Base-by-base conservation (phyloP, 192 early-diverging fungal genomes). In the Rhizophagus sp. region DNA sequence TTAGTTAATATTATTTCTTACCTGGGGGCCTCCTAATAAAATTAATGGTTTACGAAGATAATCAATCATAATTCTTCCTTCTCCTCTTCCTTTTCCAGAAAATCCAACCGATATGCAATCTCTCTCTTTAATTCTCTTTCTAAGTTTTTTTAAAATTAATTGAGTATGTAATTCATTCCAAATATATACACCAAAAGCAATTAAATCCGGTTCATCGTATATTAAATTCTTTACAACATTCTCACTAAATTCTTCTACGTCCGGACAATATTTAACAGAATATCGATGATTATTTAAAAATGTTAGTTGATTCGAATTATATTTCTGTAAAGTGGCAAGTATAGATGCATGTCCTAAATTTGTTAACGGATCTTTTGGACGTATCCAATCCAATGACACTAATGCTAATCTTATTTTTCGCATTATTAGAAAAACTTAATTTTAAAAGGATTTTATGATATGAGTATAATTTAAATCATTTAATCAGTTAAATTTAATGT, bases 111-210 rank as follows among this genome's bases (percentile, higher is more conserved):
- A 47, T 47, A 47, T 12, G 44, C 1, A 12, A 12, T 47, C 44
- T 47, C 44, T 47, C 10, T 47, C 44, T 47, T 47, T 47, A 47
- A 47, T 47, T 47, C 11, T 47, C 44, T 47, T 47, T 47, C 44
- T 11, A 47, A 47, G 2, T 12, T 47, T 47, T 10, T 17, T 41
- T 63, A 80, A 63, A 13, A 80, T 81, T 50, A 22, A 19, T 47
- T 80, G 79, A n/a, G 44, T 70, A 50, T 79, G 78, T 8, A 9
- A 36, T 57, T 80, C 79, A 33, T 80, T 80, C 79, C 79, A 80
- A 10, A 80, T 36, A 34, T 81, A 80, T 17, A 47, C 62, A 30
- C 75, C 73, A n/a, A 80, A 61, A 5, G 75, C 79, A 22, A 80
- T 33, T 19, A 80, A 63, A 25, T 63, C 62, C 7, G 62, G 62